phyloP scores from a whole-genome alignment of 345 rosid genomes.

The Eucalyptus erythrocorys region DNA sequence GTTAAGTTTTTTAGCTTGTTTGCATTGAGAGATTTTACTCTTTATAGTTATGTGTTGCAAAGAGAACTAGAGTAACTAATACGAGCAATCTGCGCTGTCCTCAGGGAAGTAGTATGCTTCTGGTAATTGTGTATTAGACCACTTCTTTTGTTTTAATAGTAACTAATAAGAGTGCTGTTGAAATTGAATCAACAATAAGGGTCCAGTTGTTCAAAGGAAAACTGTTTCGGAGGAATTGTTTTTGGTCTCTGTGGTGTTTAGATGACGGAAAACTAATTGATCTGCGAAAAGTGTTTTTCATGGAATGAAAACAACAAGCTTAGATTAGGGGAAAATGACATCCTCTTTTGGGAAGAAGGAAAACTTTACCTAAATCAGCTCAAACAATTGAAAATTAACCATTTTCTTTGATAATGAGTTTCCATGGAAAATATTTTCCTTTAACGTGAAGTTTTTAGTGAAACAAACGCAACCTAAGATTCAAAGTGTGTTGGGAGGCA shows the following conservation, averaged over 20 bases:
- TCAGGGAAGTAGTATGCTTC: neutral
- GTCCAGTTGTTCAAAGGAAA: neutral
- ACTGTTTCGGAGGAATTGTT: neutral
- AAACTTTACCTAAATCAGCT: neutral
- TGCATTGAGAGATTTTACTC: neutral
- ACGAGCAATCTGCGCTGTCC: neutral
- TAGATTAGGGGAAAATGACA: neutral
- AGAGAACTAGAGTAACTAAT: neutral
- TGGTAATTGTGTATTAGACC: neutral
- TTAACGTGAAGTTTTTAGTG: neutral
- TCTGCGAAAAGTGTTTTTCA: neutral
- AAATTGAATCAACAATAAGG: neutral
- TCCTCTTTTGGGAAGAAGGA: neutral
- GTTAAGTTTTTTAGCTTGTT: neutral
- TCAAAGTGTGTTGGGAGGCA: neutral
- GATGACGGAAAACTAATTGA: neutral
- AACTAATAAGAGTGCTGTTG: neutral
- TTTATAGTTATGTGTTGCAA: neutral
- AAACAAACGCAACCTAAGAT: neutral
- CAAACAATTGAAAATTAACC: neutral
- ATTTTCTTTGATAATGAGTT: neutral
- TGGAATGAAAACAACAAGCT: neutral
- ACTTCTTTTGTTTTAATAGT: neutral
- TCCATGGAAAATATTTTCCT: neutral
- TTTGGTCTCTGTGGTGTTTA: neutral